Evolutionary conservation across 768 basidiomycete genomes (phyloP).

Genomic region (Boletellus emodensis): DNA sequence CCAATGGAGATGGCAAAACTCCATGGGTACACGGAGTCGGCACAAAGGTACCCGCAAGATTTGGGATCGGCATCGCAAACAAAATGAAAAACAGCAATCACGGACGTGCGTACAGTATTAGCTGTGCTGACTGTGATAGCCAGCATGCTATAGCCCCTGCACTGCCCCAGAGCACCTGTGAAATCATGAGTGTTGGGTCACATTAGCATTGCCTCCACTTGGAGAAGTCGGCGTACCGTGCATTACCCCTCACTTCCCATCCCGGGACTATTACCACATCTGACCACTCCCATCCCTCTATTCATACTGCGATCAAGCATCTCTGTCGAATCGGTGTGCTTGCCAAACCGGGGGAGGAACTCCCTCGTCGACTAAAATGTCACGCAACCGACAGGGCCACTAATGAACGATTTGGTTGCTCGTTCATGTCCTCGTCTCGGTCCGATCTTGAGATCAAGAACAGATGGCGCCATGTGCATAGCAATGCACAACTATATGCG

Average conservation of each 20-base stretch:
- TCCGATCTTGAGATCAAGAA: too few relatives aligned
- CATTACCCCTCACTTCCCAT: slow-evolving; percentile 40
- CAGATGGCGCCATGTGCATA: neutral
- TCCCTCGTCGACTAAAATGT: too few relatives aligned
- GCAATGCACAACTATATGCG: too few relatives aligned
- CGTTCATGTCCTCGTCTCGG: too few relatives aligned
- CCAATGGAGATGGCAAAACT: neutral
- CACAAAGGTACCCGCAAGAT: slow-evolving; percentile 8
- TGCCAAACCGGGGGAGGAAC: too few relatives aligned
- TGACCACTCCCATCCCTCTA: slow-evolving; percentile 30
- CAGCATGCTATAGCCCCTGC: slow-evolving; percentile 63
- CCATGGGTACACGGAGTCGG: slow-evolving; percentile 2
- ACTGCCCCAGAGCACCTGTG: slow-evolving; percentile 54
- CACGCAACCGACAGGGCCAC: too few relatives aligned
- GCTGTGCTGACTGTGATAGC: slow-evolving; percentile 70
- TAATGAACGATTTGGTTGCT: too few relatives aligned
- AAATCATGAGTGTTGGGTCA: slow-evolving; percentile 61
- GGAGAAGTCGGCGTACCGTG: slow-evolving; percentile 32
- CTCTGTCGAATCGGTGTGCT: too few relatives aligned
- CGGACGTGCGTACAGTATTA: slow-evolving; percentile 80
- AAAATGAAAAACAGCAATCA: slow-evolving; percentile 4
- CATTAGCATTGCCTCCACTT: slow-evolving; percentile 34
- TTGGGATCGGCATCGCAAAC: slow-evolving; percentile 9
- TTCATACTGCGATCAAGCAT: neutral
- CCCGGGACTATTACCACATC: slow-evolving; percentile 31